phyloP scores from a whole-genome alignment of 2,329 filamentous ascomycete genomes.

The Penicillium sclerotigenum region DNA sequence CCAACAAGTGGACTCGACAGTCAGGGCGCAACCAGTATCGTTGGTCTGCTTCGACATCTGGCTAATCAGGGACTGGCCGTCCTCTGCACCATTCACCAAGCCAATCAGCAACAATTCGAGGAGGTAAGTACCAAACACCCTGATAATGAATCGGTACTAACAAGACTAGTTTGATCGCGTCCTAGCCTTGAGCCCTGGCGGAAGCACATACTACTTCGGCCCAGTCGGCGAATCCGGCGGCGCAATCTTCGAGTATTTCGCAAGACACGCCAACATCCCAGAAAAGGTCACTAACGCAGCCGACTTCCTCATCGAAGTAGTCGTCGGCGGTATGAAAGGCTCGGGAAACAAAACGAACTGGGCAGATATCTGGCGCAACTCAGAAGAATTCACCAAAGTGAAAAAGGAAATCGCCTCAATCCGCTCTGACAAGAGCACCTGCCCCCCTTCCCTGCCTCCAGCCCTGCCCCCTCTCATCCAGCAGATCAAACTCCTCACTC shows the following conservation, averaged over 20 bases:
- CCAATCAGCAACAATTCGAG: slow-evolving; percentile 60
- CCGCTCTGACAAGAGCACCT: slow-evolving; percentile 45
- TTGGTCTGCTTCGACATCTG: slow-evolving; percentile 62
- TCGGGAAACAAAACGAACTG: slow-evolving; percentile 58
- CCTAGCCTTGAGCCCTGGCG: slow-evolving; percentile 62
- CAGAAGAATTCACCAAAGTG: slow-evolving; percentile 55
- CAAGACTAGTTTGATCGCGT: slow-evolving; percentile 63
- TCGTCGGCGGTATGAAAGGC: slow-evolving; percentile 51
- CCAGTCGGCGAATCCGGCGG: slow-evolving; percentile 61
- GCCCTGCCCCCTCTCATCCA: slow-evolving; percentile 44
- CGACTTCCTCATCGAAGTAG: slow-evolving; percentile 60
- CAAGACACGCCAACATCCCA: slow-evolving; percentile 57
- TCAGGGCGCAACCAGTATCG: slow-evolving; percentile 62
- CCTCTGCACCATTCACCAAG: slow-evolving; percentile 68
- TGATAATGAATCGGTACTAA: slow-evolving; percentile 6
- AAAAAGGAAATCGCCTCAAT: slow-evolving; percentile 62
- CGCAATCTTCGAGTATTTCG: slow-evolving; percentile 63
- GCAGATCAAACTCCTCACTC: slow-evolving; percentile 64
- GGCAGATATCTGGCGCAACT: slow-evolving; percentile 66
- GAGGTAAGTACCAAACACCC: slow-evolving; percentile 14
- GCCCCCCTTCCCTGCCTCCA: slow-evolving; percentile 42
- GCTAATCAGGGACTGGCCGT: slow-evolving; percentile 62
- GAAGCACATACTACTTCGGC: slow-evolving; percentile 67
- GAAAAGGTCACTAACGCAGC: slow-evolving; percentile 60
- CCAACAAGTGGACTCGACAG: slow-evolving; percentile 64